Percentiles rank a stretch among this genome's conserved stretches.
phyloP scores from a whole-genome alignment of 2,329 filamentous ascomycete species.

The Talaromyces sp. region DNA sequence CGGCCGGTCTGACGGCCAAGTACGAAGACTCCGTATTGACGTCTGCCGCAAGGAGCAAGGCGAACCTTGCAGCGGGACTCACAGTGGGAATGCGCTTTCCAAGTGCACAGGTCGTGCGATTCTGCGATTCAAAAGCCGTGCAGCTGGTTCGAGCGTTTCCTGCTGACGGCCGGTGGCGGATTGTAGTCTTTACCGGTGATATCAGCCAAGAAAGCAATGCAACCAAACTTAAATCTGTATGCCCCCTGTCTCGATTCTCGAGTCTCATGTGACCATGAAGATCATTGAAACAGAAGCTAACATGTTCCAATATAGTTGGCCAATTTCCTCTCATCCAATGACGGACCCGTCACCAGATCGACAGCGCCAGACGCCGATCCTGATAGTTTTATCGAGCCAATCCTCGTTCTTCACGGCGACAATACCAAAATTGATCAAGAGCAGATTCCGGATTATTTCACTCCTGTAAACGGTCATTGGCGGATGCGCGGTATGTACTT shows the following conservation, averaged over 20 bases:
- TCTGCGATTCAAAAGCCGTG: constrained; percentile 28
- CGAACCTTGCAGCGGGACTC: constrained; percentile 16
- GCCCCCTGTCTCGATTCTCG: background rate
- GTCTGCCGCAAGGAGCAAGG: background rate
- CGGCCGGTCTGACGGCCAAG: constrained; percentile 54
- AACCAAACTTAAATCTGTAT: background rate
- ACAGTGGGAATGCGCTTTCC: constrained; percentile 36
- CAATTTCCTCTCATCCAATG: constrained; percentile 34
- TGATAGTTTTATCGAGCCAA: constrained; percentile 54
- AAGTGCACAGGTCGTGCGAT: constrained; percentile 49
- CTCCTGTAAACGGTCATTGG: constrained; percentile 52
- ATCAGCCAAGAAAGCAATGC: constrained; percentile 9
- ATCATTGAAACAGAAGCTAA: background rate
- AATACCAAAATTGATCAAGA: constrained; percentile 47
- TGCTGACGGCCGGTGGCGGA: constrained; percentile 30
- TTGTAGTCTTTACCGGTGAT: constrained; percentile 8
- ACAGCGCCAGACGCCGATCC: constrained; percentile 40
- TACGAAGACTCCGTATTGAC: constrained; percentile 33
- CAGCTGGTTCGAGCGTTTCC: constrained; percentile 33
- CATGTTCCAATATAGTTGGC: constrained; percentile 24
- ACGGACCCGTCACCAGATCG: constrained; percentile 39
- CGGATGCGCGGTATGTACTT: constrained; percentile 46
- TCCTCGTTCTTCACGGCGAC: constrained; percentile 50
- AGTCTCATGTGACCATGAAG: background rate
- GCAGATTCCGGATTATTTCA: constrained; percentile 53